These are phyloP conservation scores for Mesotaenium endlicherianum DNA, from an alignment of 139 green algal genomes.

Conservation along the genomic window DNA sequence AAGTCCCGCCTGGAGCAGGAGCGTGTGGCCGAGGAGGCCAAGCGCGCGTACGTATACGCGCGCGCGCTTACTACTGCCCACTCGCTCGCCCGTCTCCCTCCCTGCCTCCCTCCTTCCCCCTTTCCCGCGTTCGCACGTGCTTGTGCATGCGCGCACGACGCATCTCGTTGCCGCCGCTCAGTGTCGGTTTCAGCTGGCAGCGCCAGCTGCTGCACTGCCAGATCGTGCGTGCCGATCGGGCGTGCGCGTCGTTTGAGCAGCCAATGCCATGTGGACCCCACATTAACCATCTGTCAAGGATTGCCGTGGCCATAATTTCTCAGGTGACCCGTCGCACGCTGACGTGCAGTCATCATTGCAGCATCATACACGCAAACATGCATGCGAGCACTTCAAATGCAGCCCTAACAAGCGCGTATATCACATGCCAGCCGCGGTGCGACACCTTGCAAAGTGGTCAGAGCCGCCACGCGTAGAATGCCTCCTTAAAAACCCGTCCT, in stretches of 20 bases:
- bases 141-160: background rate
- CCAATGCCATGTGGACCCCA: too few relatives aligned
- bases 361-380: too few relatives aligned
- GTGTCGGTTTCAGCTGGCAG: background rate
- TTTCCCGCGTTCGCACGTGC: background rate
- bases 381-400: too few relatives aligned
- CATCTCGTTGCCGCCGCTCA: background rate
- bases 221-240: background rate
- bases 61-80: background rate
- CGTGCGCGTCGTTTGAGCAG: too few relatives aligned
- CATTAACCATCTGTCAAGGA: too few relatives aligned
- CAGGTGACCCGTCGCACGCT: background rate
- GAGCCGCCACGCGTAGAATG: too few relatives aligned
- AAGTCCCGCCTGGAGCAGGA: slow-evolving; percentile 2
- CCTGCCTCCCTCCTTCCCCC: background rate
- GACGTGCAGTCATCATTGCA: background rate
- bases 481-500: background rate
- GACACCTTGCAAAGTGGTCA: too few relatives aligned
- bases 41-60: slow-evolving; percentile 7
- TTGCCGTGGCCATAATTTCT: too few relatives aligned
- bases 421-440: too few relatives aligned
- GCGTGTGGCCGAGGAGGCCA: slow-evolving; percentile 21
- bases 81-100: background rate
- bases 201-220: background rate
- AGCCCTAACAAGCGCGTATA: too few relatives aligned